Base-by-base conservation (phyloP, 2,329 filamentous ascomycete species). In the Diplodia corticola region DNA sequence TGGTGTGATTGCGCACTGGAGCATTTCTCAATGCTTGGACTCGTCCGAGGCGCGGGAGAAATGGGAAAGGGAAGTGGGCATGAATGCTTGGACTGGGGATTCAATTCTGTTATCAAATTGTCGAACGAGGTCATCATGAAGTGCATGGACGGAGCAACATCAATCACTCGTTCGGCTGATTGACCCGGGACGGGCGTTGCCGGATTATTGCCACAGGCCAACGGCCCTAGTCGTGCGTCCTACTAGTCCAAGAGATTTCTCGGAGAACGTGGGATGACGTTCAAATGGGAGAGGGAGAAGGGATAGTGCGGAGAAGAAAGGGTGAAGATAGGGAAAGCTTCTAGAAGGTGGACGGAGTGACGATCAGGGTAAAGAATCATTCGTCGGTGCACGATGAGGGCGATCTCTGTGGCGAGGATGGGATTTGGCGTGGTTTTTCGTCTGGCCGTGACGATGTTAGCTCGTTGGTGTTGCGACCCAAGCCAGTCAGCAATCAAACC, bases 31-130 rank as follows among this genome's bases (percentile, higher is more conserved):
- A 10, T 44, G 40, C 40, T 44, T 44, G n/a, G 17, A 44, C 40
- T 44, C 40, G 17, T n/a, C 40, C 4, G n/a, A 20, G n/a, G 17
- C 40, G 40, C 3, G n/a, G n/a, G 40, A 13, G 40, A 13, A 44
- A 20, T 6, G 17, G 40, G 40, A 44, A 44, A 20, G n/a, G 40
- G 40, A 44, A 44, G n/a, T n/a, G 7, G 17, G 17, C 40, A 44
- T 20, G 40, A 44, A 44, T 44, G 40, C 40, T 44, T n/a, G n/a
- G 17, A n/a, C 40, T 35, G 51, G 30, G 51, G 22, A 37, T 54
- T n/a, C 28, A 33, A 54, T 54, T 54, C 30, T 33, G 51, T 22
- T 54, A 54, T 54, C 51, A 54, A 54, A 54, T 54, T 26, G 28
- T 20, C 24, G 28, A 5, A 35, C 28, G 28, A 54, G 51, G n/a